A percentile compares a stretch with the other conserved stretches of the same genome.
phyloP scores from a whole-genome alignment of 1,284 basidiomycete genomes.

The Erythrobasidium hasegawianum region DNA sequence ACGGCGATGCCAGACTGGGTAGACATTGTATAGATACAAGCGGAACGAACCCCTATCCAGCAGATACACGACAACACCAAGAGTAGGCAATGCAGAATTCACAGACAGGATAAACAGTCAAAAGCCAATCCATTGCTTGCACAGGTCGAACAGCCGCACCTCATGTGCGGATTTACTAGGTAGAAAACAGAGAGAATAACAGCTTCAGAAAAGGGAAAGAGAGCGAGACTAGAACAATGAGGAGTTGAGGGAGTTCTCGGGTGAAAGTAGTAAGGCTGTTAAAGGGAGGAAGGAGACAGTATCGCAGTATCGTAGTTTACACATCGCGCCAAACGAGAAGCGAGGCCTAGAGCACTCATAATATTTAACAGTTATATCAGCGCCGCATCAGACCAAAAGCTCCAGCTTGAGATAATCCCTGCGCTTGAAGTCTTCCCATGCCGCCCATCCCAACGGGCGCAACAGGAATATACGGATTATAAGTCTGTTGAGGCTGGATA shows the following conservation, averaged over 20 bases:
- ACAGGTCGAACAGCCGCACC: too few relatives aligned
- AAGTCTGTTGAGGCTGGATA: conserved; percentile 28
- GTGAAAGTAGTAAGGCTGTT: not conserved
- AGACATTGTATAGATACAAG: conserved; percentile 6
- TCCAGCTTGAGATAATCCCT: conserved; percentile 27
- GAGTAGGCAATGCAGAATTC: too few relatives aligned
- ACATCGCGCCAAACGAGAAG: too few relatives aligned
- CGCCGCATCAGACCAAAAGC: conserved; percentile 23
- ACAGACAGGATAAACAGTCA: too few relatives aligned
- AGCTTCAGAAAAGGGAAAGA: too few relatives aligned
- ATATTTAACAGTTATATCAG: too few relatives aligned
- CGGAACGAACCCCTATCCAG: too few relatives aligned
- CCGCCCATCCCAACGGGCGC: conserved; percentile 27
- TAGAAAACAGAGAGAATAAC: too few relatives aligned
- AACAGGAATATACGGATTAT: conserved; percentile 29
- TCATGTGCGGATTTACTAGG: too few relatives aligned
- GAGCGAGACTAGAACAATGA: not conserved
- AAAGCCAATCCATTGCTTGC: too few relatives aligned
- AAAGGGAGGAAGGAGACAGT: not conserved
- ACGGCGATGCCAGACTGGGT: conserved; percentile 33
- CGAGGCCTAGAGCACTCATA: not conserved
- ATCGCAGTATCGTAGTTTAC: too few relatives aligned
- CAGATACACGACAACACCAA: too few relatives aligned
- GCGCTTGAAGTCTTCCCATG: conserved; percentile 18
- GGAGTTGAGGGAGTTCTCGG: not conserved